Conservation (phyloP, 306 rosid genomes). For the Dryas octopetala region DNA sequence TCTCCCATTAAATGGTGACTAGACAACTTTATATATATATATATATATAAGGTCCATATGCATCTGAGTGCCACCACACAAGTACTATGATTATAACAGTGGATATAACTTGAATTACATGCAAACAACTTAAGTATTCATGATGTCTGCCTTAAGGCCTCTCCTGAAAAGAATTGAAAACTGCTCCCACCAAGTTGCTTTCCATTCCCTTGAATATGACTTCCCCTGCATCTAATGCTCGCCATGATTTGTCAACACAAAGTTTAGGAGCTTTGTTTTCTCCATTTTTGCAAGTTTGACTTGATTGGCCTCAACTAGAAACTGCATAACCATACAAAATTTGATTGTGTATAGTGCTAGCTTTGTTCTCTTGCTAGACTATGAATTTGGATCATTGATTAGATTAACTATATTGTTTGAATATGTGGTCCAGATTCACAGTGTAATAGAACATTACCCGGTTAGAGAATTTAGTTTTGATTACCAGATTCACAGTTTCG, state of each 20-base stretch:
- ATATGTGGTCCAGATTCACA: no score
- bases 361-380: no score
- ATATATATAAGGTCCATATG: background rate
- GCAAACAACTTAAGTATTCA: conserved; percentile 83
- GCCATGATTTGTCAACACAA: conserved; percentile 30
- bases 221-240: conserved; percentile 47
- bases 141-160: conserved; percentile 83
- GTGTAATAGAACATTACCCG: no score
- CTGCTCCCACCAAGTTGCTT: conserved; percentile 86
- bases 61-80: conserved; percentile 89
- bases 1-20: no score
- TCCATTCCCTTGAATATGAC: conserved; percentile 54
- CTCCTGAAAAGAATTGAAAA: conserved; percentile 62
- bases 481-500: no score
- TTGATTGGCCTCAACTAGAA: conserved; percentile 77
- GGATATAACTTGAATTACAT: conserved; percentile 83
- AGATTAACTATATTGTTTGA: no score
- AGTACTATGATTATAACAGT: conserved; percentile 87
- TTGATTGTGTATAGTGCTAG: background rate
- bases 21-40: no score
- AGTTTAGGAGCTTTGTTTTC: conserved; percentile 62
- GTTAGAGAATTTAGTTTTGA: no score
- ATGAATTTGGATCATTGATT: no score
- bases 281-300: conserved; percentile 56
- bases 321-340: conserved; percentile 37